Evolutionary conservation across 768 basidiomycete species (phyloP).

Genomic region (Tylopilus sp.): DNA sequence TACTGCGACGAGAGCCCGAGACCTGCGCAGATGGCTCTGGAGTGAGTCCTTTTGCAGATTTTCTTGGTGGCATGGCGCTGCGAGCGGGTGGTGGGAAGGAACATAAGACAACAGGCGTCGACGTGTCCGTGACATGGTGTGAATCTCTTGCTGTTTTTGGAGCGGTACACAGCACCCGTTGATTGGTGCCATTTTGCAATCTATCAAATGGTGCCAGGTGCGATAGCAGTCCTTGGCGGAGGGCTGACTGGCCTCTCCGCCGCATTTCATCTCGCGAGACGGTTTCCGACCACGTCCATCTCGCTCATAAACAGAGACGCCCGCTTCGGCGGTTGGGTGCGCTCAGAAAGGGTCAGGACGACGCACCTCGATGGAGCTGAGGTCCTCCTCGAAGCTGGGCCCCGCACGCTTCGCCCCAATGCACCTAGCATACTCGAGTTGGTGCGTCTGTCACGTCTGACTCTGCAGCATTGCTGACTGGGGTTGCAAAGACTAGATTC

Average conservation of each 20-base stretch:
- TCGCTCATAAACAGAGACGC: conserved; percentile 64
- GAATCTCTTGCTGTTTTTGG: conserved; percentile 11
- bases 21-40: conserved; percentile 11
- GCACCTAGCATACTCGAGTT: conserved; percentile 72
- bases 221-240: conserved; percentile 72
- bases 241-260: conserved; percentile 81
- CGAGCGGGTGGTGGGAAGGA: not conserved
- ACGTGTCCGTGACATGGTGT: conserved; percentile 26
- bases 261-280: conserved; percentile 71
- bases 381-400: conserved; percentile 80
- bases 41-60: conserved; percentile 10
- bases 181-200: not conserved
- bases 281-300: conserved; percentile 56
- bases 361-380: conserved; percentile 30
- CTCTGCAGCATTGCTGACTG: conserved; percentile 8
- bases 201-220: conserved; percentile 13
- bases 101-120: not conserved
- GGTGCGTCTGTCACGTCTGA: conserved; percentile 40
- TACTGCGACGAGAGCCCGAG: conserved; percentile 25
- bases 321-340: conserved; percentile 85
- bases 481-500: conserved; percentile 50
- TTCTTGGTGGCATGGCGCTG: conserved; percentile 20
- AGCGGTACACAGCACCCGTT: too few species aligned
- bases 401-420: conserved; percentile 80
- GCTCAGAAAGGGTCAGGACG: conserved; percentile 47